These are phyloP conservation scores for Eleusine indica DNA, from an alignment of 176 grass and related monocot genomes.

Conservation along the genomic window DNA sequence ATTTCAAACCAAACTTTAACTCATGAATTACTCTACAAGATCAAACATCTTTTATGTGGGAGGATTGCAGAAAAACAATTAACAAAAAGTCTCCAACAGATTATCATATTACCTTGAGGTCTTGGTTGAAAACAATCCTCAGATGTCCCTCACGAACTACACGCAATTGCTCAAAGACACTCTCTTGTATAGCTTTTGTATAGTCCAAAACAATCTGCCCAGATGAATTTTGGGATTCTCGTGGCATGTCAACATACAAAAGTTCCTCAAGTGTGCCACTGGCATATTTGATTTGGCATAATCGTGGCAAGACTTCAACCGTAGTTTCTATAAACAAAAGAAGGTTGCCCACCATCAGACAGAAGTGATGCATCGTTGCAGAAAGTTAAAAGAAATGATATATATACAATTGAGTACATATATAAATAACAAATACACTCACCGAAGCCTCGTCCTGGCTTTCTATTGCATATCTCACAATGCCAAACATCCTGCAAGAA, in stretches of 20 bases:
- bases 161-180: constrained; percentile 91
- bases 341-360: not conserved
- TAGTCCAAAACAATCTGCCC: constrained; percentile 98
- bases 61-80: not conserved
- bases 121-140: constrained; percentile 96
- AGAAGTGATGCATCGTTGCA: not conserved
- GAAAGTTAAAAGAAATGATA: not conserved
- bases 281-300: constrained; percentile 98
- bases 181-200: constrained; percentile 96
- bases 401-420: not conserved
- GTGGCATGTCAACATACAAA: constrained; percentile 96
- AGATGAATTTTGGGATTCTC: constrained; percentile 83
- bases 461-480: constrained; percentile 94
- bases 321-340: constrained; percentile 74
- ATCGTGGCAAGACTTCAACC: constrained; percentile 88
- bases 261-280: constrained; percentile 96
- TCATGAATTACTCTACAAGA: not conserved
- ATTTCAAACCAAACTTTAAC: not conserved
- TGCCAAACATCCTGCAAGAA: constrained; percentile 93
- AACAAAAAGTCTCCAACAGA: constrained; percentile 11
- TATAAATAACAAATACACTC: constrained; percentile 41
- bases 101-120: constrained; percentile 79
- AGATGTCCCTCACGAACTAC: constrained; percentile 96
- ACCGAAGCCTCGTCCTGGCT: constrained; percentile 96
- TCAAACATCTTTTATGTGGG: not conserved